These are phyloP conservation scores for Gynandropsis gynandra DNA, from an alignment of 345 rosid species.

Conservation along the genomic window DNA sequence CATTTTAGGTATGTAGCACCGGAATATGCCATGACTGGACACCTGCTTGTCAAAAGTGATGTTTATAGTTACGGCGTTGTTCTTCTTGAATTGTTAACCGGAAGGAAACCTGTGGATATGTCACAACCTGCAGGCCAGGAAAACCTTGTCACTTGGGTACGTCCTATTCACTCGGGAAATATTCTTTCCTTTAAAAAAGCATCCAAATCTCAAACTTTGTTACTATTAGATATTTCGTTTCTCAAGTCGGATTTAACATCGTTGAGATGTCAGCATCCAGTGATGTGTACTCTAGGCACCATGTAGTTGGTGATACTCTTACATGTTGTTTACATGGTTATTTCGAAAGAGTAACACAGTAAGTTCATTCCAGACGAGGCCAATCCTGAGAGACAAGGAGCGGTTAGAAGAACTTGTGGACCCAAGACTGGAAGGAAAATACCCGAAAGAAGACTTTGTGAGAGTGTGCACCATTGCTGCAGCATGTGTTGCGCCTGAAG, in stretches of 20 bases:
- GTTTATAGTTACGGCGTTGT: constrained; percentile 99
- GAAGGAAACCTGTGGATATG: constrained; percentile 97
- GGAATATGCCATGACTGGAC: constrained; percentile 99
- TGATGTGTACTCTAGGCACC: too few species aligned
- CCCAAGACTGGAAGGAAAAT: constrained; percentile 65
- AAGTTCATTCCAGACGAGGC: constrained; percentile 67
- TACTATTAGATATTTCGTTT: too few species aligned
- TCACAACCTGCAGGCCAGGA: constrained; percentile 97
- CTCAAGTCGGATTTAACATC: too few species aligned
- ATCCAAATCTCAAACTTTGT: too few species aligned
- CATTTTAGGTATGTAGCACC: constrained; percentile 88
- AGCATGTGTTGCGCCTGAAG: constrained; percentile 95
- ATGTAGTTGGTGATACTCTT: too few species aligned
- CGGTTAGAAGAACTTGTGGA: constrained; percentile 84
- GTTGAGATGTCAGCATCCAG: too few species aligned
- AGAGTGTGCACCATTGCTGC: constrained; percentile 97
- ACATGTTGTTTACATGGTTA: background rate
- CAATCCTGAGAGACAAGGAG: constrained; percentile 91
- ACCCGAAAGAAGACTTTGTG: constrained; percentile 84
- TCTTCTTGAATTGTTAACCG: constrained; percentile 87
- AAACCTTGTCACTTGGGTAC: constrained; percentile 97
- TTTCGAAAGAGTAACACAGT: background rate
- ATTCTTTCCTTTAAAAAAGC: too few species aligned
- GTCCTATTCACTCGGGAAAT: constrained; percentile 21
- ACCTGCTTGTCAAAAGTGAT: constrained; percentile 92